Conservation (phyloP, 75 land plant species). For the Selaginella tamariscina region DNA sequence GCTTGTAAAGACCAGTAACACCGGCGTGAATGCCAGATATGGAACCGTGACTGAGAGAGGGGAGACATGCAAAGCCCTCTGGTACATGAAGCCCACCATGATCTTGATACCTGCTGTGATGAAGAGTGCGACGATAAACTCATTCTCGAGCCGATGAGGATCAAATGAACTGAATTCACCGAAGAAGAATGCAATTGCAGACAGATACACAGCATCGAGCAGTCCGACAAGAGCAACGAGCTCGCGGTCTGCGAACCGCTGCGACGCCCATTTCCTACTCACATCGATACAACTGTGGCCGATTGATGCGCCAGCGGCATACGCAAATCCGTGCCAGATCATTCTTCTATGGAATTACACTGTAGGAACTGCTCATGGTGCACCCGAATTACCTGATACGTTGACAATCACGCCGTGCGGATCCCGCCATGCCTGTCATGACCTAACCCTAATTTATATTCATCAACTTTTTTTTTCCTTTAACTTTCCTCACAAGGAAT, state of each 20-base stretch:
- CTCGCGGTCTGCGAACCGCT: constrained; percentile 24
- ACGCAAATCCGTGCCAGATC: constrained; percentile 32
- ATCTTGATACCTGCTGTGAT: constrained; percentile 33
- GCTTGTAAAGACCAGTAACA: constrained; percentile 29
- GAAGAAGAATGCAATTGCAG: constrained; percentile 16
- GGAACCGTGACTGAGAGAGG: constrained; percentile 36
- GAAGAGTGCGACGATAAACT: constrained; percentile 19
- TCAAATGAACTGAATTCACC: constrained; percentile 15
- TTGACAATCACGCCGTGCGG: no score
- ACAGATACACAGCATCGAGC: constrained; percentile 27
- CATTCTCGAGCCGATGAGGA: background rate
- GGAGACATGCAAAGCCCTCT: constrained; percentile 34
- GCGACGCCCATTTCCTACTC: constrained; percentile 33
- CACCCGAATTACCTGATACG: no score
- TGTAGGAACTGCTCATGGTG: no score
- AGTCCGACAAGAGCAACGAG: constrained; percentile 30
- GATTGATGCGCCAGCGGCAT: constrained; percentile 32
- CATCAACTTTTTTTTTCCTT: no score
- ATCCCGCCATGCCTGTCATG: no score
- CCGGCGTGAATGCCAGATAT: constrained; percentile 35
- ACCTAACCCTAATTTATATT: no score
- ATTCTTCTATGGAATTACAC: no score
- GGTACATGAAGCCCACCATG: constrained; percentile 35
- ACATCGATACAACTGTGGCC: constrained; percentile 40
- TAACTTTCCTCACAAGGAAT: no score